Evolutionary conservation across 495 filamentous ascomycete species (phyloP).

Genomic region (Aspergillus incahuasiensis): DNA sequence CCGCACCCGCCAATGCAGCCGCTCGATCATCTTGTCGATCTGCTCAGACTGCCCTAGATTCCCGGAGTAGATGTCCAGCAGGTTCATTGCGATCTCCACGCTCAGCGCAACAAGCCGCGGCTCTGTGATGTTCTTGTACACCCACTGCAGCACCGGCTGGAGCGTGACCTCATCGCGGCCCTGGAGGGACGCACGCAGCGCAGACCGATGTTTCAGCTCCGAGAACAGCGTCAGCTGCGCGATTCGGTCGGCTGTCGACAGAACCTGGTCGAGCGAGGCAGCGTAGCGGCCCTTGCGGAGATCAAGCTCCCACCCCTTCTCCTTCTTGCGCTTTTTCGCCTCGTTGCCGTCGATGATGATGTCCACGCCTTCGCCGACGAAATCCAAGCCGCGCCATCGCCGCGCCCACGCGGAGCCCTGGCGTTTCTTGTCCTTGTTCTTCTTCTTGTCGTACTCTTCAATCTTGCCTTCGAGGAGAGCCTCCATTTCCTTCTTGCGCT

Average conservation of each 20-base stretch:
- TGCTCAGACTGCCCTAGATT: constrained; percentile 69
- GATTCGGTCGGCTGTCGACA: constrained; percentile 52
- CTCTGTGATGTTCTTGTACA: constrained; percentile 70
- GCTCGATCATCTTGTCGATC: constrained; percentile 61
- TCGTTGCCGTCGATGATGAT: constrained; percentile 80
- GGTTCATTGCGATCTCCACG: constrained; percentile 70
- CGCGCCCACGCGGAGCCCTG: constrained; percentile 65
- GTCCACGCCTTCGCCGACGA: constrained; percentile 79
- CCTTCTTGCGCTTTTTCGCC: constrained; percentile 50
- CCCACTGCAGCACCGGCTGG: constrained; percentile 78
- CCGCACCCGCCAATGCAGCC: constrained; percentile 62
- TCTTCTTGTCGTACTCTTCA: constrained; percentile 60
- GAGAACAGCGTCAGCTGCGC: constrained; percentile 72
- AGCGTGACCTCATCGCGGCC: constrained; percentile 79
- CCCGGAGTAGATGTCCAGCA: constrained; percentile 83
- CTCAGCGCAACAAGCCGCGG: constrained; percentile 71
- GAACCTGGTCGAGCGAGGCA: constrained; percentile 71
- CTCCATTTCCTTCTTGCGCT: constrained; percentile 79
- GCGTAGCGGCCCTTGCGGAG: constrained; percentile 75
- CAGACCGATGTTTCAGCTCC: constrained; percentile 81
- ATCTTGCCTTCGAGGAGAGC: constrained; percentile 74
- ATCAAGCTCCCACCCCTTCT: constrained; percentile 72
- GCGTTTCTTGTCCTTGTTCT: constrained; percentile 62
- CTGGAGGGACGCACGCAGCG: constrained; percentile 73
- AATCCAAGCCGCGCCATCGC: constrained; percentile 69